These are phyloP conservation scores for Penicillium manginii DNA, from an alignment of 495 filamentous ascomycete species.

Conservation along the genomic window DNA sequence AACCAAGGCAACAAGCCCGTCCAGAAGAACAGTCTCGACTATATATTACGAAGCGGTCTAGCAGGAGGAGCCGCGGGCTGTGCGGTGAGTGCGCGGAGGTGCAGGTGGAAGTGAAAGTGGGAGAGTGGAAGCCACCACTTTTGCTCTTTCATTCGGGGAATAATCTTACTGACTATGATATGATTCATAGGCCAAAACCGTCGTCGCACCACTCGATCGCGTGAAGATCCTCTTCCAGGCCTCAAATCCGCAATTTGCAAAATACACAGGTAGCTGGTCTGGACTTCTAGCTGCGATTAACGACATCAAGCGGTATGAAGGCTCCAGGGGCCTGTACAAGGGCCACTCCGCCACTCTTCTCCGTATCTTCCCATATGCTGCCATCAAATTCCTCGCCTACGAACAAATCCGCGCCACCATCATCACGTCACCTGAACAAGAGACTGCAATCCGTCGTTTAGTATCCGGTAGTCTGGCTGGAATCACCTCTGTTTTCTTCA, in stretches of 20 bases:
- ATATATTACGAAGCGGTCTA: slow-evolving; percentile 76
- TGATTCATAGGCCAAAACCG: slow-evolving; percentile 79
- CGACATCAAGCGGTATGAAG: slow-evolving; percentile 79
- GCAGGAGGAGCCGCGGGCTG: slow-evolving; percentile 90
- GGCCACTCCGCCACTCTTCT: slow-evolving; percentile 94
- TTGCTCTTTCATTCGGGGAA: background rate
- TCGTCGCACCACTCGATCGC: slow-evolving; percentile 93
- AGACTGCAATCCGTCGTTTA: slow-evolving; percentile 79
- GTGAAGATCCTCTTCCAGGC: slow-evolving; percentile 99
- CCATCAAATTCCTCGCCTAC: slow-evolving; percentile 96
- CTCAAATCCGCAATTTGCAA: slow-evolving; percentile 88
- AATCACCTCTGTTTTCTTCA: slow-evolving; percentile 88
- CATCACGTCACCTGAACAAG: slow-evolving; percentile 70
- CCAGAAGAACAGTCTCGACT: slow-evolving; percentile 78
- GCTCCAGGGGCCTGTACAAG: slow-evolving; percentile 76
- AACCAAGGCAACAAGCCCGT: slow-evolving; percentile 39
- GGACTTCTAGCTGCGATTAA: slow-evolving; percentile 77
- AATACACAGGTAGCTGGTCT: slow-evolving; percentile 86
- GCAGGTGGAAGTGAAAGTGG: background rate
- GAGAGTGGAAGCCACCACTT: background rate
- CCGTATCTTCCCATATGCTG: slow-evolving; percentile 95
- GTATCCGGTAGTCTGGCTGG: slow-evolving; percentile 81
- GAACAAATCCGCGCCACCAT: slow-evolving; percentile 84
- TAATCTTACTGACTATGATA: background rate
- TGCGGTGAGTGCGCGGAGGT: slow-evolving; percentile 60